Percentiles rank a stretch among this genome's conserved stretches.
phyloP scores from a whole-genome alignment of 768 basidiomycete species.

The Suillus clintonianus region DNA sequence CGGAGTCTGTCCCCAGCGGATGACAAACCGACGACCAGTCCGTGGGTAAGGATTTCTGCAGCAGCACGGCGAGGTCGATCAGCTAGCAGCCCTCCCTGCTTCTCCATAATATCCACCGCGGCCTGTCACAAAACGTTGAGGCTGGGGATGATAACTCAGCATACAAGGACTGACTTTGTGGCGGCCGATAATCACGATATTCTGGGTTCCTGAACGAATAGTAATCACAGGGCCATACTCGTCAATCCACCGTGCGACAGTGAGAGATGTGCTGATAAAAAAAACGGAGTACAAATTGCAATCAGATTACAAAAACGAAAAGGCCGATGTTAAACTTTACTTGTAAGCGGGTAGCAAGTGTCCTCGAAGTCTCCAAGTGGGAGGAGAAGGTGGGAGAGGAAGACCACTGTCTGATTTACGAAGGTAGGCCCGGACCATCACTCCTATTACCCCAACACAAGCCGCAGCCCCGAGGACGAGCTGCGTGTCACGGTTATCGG shows the following conservation, averaged over 20 bases:
- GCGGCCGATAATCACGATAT: neutral
- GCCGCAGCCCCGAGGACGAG: neutral
- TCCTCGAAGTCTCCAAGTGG: neutral
- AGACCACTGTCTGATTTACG: neutral
- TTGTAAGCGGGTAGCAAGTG: neutral
- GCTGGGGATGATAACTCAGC: neutral
- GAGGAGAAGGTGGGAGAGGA: neutral
- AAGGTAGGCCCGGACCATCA: neutral
- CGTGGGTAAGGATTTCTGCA: neutral
- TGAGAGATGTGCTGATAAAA: neutral
- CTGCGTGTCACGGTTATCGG: neutral
- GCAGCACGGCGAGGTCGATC: neutral
- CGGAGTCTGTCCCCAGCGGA: neutral
- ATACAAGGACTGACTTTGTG: neutral
- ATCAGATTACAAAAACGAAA: neutral
- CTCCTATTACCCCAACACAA: neutral
- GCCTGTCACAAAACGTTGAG: neutral
- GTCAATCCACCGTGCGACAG: neutral
- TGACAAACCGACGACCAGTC: neutral
- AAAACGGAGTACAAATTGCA: neutral
- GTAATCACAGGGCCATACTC: neutral
- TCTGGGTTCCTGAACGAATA: neutral
- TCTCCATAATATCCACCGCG: conserved; percentile 54
- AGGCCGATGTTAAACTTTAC: neutral
- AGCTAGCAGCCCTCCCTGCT: conserved; percentile 43